A percentile compares a stretch with the other conserved stretches of the same genome.
Evolutionary conservation across 164 flowering plant species (phyloP).

Genomic region (Euptelea pleiosperma): DNA sequence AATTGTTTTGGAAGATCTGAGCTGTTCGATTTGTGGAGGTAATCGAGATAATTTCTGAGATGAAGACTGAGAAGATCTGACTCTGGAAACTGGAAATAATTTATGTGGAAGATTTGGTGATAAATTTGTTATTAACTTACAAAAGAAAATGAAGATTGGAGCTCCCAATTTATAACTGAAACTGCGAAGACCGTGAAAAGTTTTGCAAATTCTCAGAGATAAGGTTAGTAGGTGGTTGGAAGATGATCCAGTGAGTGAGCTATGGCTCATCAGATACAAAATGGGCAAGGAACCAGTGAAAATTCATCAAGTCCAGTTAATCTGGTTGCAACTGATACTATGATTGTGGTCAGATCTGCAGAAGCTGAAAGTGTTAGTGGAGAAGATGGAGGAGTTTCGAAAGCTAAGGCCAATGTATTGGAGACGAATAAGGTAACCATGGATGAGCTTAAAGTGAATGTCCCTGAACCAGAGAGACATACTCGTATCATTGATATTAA

Average conservation of each 20-base stretch:
- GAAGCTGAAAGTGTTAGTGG: conserved; percentile 15
- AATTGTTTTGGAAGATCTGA: too few species aligned
- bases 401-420: conserved; percentile 11
- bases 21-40: too few species aligned
- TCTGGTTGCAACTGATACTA: conserved; percentile 18
- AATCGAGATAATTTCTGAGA: too few species aligned
- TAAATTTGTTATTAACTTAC: too few species aligned
- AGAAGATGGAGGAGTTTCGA: conserved; percentile 5
- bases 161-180: too few species aligned
- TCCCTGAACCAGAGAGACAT: conserved; percentile 22
- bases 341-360: conserved; percentile 12
- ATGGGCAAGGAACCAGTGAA: conserved; percentile 5
- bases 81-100: too few species aligned
- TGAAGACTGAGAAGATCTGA: too few species aligned
- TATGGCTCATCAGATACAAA: conserved; percentile 9
- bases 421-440: conserved; percentile 18
- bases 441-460: conserved; percentile 18
- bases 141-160: too few species aligned
- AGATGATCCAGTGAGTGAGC: background rate
- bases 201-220: too few species aligned
- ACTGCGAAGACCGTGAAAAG: too few species aligned
- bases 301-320: background rate
- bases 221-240: background rate
- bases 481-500: conserved; percentile 40
- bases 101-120: too few species aligned